Evolutionary conservation across 768 basidiomycete species (phyloP), one percentile per base, ranked within the genome.

Genomic region (Cyclocybe aegerita): DNA sequence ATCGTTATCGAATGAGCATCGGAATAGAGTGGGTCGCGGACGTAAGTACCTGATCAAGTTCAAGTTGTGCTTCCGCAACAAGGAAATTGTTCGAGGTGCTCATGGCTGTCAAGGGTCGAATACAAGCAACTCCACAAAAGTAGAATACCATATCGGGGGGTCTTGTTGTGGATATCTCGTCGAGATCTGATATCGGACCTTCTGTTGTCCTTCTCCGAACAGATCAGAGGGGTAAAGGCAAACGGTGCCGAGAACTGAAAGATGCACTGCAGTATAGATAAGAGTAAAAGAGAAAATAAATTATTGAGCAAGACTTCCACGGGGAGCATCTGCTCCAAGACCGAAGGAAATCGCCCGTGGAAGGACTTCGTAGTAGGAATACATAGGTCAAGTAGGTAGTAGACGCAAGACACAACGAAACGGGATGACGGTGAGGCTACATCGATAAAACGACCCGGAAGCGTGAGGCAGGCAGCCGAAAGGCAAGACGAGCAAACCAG

Each of bases 31-130:
- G 41, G 39, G 14, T 12, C 46, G 46, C 43, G 10, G 45, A 49
- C 33, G 51, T 31, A 70, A 79, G 59, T 58, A 84, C 83, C 62
- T 82, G 75, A 53, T 81, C 80, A 39, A 84, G 70, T 30, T 70
- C 66, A 47, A 93, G 80, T 52, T 91, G 83, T 0, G 85, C 80
- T 65, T 89, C 86, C 10, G 90, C 77, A 48, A 88, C 73, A 54
- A 93, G 79, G 58, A 90, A 83, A 56, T 87, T 83, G 43, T 73
- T 67, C 23, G 23, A 23, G 48, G 64, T 56, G 33, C 36, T 55
- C 54, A 54, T 58, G 30, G 11, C 43, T 47, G 39, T 14, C 23
- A 23, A 23, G 23, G 23, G 23, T 23, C 23, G 23, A 23, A 23
- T 23, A 23, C 23, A 23, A 23, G 23, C 23, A 23, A 23, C 23